Conservation (phyloP, 2,329 filamentous ascomycete species). For the Fusarium continuum region DNA sequence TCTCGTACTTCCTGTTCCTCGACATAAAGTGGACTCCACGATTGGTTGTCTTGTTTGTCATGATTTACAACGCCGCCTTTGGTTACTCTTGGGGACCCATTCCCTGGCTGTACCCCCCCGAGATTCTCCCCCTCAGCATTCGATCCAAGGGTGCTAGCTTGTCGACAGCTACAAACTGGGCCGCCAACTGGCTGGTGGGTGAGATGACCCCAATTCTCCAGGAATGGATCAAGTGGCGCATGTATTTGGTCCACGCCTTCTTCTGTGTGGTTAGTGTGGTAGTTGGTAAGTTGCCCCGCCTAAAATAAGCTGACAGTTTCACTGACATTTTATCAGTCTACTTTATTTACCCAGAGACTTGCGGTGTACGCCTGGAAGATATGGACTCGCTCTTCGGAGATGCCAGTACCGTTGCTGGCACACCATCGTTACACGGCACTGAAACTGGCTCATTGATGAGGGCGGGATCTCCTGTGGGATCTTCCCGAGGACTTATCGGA, state of each 20-base stretch:
- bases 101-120: conserved; percentile 98
- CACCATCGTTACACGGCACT: conserved; percentile 77
- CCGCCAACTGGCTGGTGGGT: conserved; percentile 97
- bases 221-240: conserved; percentile 89
- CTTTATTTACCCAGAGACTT: conserved; percentile 97
- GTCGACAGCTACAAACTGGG: conserved; percentile 97
- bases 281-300: conserved; percentile 76
- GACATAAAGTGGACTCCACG: conserved; percentile 81
- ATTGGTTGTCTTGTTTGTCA: conserved; percentile 91
- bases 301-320: conserved; percentile 25
- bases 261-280: conserved; percentile 97
- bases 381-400: conserved; percentile 97
- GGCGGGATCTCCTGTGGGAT: conserved; percentile 76
- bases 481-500: conserved; percentile 69
- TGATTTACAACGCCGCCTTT: conserved; percentile 98
- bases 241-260: conserved; percentile 95
- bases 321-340: conserved; percentile 72
- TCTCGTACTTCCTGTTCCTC: conserved; percentile 95
- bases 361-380: conserved; percentile 92
- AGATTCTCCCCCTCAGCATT: conserved; percentile 96
- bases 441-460: conserved; percentile 87
- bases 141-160: conserved; percentile 96
- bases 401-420: conserved; percentile 81
- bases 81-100: conserved; percentile 96
- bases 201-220: conserved; percentile 95